These are phyloP conservation scores for Hypoxylon sp. DNA, from an alignment of 2,329 filamentous ascomycete genomes.

Conservation along the genomic window DNA sequence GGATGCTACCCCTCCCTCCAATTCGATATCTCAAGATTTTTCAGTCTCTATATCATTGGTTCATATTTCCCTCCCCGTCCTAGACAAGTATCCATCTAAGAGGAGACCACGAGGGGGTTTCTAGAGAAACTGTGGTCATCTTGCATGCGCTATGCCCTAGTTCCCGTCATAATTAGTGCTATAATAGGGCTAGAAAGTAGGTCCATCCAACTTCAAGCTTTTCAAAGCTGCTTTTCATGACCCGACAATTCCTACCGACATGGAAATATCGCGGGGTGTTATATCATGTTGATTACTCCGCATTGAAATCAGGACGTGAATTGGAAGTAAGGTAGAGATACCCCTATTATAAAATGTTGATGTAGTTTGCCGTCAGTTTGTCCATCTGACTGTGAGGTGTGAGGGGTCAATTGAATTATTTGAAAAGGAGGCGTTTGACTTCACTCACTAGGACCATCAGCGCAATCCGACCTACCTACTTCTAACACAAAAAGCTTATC, in stretches of 20 bases:
- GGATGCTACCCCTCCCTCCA: slow-evolving; percentile 9
- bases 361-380: background rate
- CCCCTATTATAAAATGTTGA: background rate
- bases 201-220: slow-evolving; percentile 8
- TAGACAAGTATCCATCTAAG: background rate
- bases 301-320: slow-evolving; percentile 10
- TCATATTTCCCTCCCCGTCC: background rate
- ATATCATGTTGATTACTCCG: slow-evolving; percentile 25
- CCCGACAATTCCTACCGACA: slow-evolving; percentile 17
- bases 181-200: slow-evolving; percentile 2
- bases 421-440: background rate
- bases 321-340: background rate
- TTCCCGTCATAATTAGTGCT: background rate
- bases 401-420: slow-evolving; percentile 1
- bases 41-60: background rate
- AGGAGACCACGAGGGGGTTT: background rate
- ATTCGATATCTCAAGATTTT: background rate
- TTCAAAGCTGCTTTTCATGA: background rate
- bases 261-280: slow-evolving; percentile 20
- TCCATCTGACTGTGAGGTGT: background rate
- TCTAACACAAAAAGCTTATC: slow-evolving; percentile 1
- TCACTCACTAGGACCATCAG: background rate
- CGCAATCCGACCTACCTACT: background rate
- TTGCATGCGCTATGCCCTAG: slow-evolving; percentile 1
- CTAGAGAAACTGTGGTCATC: background rate